Evolutionary conservation across 208 protist species (phyloP).

Genomic region (Acanthamoeba healyi): DNA sequence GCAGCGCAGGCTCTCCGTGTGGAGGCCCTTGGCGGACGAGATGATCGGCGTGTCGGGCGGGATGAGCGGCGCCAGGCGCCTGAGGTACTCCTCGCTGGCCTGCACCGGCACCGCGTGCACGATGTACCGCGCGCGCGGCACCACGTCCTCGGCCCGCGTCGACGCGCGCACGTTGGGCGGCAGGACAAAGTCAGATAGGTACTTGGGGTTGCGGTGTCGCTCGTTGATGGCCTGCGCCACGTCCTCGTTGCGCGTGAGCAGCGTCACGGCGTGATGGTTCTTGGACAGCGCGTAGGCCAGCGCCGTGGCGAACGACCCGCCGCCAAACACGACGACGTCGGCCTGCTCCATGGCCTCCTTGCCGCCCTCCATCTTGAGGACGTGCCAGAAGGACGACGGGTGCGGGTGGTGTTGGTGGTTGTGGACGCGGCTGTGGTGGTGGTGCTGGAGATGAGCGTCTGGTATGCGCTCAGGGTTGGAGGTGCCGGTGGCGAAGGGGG

Average conservation of each 20-base stretch:
- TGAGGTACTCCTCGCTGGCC: conserved; percentile 63
- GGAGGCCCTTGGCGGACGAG: conserved; percentile 79
- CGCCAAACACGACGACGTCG: conserved; percentile 80
- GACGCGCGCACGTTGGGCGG: conserved; percentile 60
- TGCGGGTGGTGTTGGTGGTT: conserved; percentile 2
- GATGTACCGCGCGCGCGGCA: conserved; percentile 48
- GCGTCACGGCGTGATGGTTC: conserved; percentile 60
- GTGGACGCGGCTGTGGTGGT: background rate
- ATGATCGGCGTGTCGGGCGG: conserved; percentile 72
- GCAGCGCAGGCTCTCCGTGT: conserved; percentile 70
- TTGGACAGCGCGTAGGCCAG: conserved; percentile 60
- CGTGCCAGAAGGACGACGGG: conserved; percentile 39
- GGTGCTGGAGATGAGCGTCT: background rate
- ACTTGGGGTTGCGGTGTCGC: conserved; percentile 72
- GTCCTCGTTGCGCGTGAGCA: conserved; percentile 63
- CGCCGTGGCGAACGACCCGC: conserved; percentile 77
- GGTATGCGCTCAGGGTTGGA: background rate
- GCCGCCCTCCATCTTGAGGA: conserved; percentile 26
- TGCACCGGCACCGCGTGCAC: conserved; percentile 77
- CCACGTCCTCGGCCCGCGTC: conserved; percentile 34
- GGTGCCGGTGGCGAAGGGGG: conserved; percentile 81
- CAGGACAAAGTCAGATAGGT: conserved; percentile 54
- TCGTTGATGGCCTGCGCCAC: conserved; percentile 71
- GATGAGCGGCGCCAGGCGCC: conserved; percentile 44
- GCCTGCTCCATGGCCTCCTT: background rate